Conservation (phyloP, 352 stramenopile species). For the Lagenidium giganteum region DNA sequence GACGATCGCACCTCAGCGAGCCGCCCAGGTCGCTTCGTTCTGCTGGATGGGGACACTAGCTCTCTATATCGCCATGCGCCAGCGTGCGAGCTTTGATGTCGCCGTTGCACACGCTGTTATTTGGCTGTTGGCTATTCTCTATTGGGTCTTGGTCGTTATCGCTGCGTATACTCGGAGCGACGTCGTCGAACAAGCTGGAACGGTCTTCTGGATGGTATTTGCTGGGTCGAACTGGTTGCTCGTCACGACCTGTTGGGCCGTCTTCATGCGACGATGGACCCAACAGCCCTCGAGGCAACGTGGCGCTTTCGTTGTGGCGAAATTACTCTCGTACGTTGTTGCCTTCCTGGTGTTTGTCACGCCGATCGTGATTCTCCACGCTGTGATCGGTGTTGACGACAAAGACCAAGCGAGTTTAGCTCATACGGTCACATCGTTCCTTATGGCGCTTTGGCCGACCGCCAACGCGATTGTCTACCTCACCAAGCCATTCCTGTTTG, state of each 20-base stretch:
- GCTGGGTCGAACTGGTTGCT: constrained; percentile 49
- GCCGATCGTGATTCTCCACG: constrained; percentile 62
- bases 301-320: constrained; percentile 66
- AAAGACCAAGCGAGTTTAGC: neutral
- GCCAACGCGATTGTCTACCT: constrained; percentile 76
- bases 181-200: constrained; percentile 37
- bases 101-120: constrained; percentile 71
- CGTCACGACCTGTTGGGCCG: constrained; percentile 49
- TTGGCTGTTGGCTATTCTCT: constrained; percentile 74
- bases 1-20: constrained; percentile 66
- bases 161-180: constrained; percentile 47
- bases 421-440: constrained; percentile 24
- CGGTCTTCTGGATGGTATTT: constrained; percentile 74
- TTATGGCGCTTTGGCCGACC: constrained; percentile 75
- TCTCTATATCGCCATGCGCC: constrained; percentile 62
- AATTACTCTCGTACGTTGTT: constrained; percentile 73
- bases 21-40: constrained; percentile 72
- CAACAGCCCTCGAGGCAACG: constrained; percentile 22
- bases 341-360: constrained; percentile 72
- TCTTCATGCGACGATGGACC: constrained; percentile 51
- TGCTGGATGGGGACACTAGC: constrained; percentile 71
- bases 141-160: constrained; percentile 71
- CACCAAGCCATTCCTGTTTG: constrained; percentile 53
- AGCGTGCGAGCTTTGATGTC: constrained; percentile 60
- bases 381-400: constrained; percentile 40